phyloP scores from a whole-genome alignment of 225 moss, liverwort and hornwort genomes.

The Climacium dendroides region DNA sequence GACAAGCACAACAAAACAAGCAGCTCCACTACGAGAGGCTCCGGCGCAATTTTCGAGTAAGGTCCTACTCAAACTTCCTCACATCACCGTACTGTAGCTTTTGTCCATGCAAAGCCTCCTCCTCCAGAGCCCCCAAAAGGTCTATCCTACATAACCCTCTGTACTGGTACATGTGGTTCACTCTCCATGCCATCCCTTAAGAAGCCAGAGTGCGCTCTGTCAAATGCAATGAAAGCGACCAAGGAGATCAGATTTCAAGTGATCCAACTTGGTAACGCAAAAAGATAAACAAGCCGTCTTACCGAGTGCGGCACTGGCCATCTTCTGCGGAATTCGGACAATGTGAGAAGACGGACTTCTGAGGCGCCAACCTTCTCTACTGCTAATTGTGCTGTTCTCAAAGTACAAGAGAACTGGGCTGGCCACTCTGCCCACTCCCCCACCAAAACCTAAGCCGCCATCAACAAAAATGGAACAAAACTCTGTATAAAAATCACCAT shows the following conservation, averaged over 20 bases:
- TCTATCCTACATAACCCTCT: not conserved
- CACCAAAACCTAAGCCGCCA: constrained; percentile 7
- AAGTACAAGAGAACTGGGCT: constrained; percentile 1
- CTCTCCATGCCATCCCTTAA: not conserved
- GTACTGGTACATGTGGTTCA: not conserved
- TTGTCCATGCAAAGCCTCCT: not conserved
- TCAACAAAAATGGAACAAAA: not conserved
- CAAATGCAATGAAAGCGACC: not conserved
- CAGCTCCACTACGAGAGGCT: not conserved
- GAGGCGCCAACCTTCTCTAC: not conserved
- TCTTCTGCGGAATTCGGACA: not conserved
- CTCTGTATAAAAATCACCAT: not conserved
- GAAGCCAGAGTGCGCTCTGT: not conserved
- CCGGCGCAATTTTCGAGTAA: not conserved
- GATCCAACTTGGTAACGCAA: not conserved
- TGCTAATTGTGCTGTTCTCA: not conserved
- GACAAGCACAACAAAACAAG: not conserved
- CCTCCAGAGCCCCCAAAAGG: not conserved
- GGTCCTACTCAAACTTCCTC: not conserved
- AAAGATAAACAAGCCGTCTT: not conserved
- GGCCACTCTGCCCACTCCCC: constrained; percentile 15
- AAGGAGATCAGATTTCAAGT: not conserved
- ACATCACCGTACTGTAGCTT: not conserved
- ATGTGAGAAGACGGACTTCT: not conserved
- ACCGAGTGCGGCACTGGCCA: constrained; percentile 14